A percentile compares a stretch with the other conserved stretches of the same genome.
phyloP scores from a whole-genome alignment of 306 rosid genomes.

The Cicer chorassanicum region DNA sequence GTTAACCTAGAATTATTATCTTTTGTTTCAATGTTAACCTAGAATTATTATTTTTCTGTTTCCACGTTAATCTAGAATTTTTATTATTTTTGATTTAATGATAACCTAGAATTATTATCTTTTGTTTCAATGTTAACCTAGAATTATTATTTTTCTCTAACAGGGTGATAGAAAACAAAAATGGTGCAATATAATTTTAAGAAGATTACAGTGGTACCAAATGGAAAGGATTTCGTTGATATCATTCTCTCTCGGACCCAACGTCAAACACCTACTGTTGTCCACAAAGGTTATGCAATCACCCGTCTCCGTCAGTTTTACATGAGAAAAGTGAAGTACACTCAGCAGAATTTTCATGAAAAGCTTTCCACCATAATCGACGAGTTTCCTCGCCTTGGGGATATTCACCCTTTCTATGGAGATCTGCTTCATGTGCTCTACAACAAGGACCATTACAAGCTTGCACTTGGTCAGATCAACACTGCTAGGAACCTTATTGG shows the following conservation, averaged over 20 bases:
- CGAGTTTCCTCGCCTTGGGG: slow-evolving; percentile 83
- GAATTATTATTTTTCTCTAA: no score
- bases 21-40: no score
- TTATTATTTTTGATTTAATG: no score
- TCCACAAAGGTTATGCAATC: slow-evolving; percentile 86
- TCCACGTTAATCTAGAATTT: no score
- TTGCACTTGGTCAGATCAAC: slow-evolving; percentile 89
- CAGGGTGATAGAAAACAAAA: slow-evolving; percentile 22
- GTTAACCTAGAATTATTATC: no score
- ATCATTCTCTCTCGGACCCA: slow-evolving; percentile 88
- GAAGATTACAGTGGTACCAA: slow-evolving; percentile 88
- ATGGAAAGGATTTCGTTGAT: slow-evolving; percentile 80
- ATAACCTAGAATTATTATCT: no score
- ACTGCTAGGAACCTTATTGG: slow-evolving; percentile 83
- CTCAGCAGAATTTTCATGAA: slow-evolving; percentile 73
- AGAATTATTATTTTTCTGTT: no score
- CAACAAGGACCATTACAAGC: slow-evolving; percentile 94
- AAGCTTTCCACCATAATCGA: slow-evolving; percentile 81
- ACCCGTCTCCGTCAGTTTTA: slow-evolving; percentile 79
- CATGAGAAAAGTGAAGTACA: slow-evolving; percentile 89
- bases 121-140: no score
- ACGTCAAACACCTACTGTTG: slow-evolving; percentile 87
- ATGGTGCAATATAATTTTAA: slow-evolving; percentile 93
- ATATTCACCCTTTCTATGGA: slow-evolving; percentile 81
- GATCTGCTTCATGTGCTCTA: slow-evolving; percentile 88